Conservation (phyloP, 1,284 basidiomycete genomes). For the Polyporus tsugae region DNA sequence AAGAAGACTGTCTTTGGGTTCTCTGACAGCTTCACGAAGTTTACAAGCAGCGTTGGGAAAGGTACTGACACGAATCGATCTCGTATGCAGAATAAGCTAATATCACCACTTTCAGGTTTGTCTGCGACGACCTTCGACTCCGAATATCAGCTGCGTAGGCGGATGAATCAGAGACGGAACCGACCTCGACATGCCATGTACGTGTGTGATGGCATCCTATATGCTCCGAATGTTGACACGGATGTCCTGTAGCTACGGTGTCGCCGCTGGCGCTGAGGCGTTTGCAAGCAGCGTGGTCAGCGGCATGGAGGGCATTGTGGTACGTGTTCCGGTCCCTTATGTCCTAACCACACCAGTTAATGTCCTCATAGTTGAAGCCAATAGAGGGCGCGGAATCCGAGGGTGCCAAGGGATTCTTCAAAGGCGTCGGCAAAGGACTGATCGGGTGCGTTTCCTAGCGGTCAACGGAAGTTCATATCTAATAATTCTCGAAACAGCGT, state of each 20-base stretch:
- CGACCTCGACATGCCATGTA: conserved; percentile 96
- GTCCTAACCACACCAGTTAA: conserved; percentile 8
- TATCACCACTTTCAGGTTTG: conserved; percentile 61
- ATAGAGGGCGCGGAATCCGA: conserved; percentile 96
- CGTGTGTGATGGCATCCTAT: conserved; percentile 35
- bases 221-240: conserved; percentile 21
- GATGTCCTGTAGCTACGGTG: conserved; percentile 76
- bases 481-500: conserved; percentile 55
- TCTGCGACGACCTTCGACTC: conserved; percentile 97
- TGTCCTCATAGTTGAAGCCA: conserved; percentile 74
- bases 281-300: conserved; percentile 95
- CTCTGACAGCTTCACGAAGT: conserved; percentile 95
- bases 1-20: conserved; percentile 99
- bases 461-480: conserved; percentile 16
- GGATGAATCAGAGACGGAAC: conserved; percentile 92
- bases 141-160: conserved; percentile 91
- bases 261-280: conserved; percentile 93
- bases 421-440: conserved; percentile 96
- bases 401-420: conserved; percentile 97
- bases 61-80: conserved; percentile 52
- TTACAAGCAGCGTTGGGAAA: conserved; percentile 97
- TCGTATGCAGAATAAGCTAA: conserved; percentile 7
- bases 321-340: conserved; percentile 48
- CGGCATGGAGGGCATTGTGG: conserved; percentile 95
- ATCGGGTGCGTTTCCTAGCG: conserved; percentile 75